These are phyloP conservation scores for Rhodotorula babjevae DNA, from an alignment of 768 basidiomycete genomes.

Conservation along the genomic window DNA sequence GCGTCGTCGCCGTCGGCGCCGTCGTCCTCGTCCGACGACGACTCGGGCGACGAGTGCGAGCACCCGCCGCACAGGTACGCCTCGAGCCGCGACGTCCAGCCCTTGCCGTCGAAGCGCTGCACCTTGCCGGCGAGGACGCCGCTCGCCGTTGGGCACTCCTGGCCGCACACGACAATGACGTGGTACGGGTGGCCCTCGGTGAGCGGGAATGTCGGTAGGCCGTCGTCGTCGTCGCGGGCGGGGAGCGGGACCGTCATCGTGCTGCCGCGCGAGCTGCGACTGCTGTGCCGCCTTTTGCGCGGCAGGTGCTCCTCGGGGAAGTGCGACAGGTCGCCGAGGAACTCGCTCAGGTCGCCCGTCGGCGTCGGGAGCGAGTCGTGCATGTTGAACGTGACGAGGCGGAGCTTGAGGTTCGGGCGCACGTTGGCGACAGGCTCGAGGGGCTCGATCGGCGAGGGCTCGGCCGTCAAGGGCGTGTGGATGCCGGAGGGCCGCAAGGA, in stretches of 20 bases:
- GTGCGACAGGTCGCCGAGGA: slow-evolving; percentile 35
- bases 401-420: slow-evolving; percentile 31
- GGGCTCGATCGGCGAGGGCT: background rate
- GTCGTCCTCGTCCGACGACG: background rate
- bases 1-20: background rate
- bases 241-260: slow-evolving; percentile 9
- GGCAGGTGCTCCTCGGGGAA: background rate
- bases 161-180: slow-evolving; percentile 40
- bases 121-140: slow-evolving; percentile 31
- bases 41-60: slow-evolving; percentile 3
- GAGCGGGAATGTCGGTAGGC: slow-evolving; percentile 26
- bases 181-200: slow-evolving; percentile 38
- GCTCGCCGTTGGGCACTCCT: slow-evolving; percentile 37
- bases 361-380: slow-evolving; percentile 34
- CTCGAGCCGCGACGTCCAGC: slow-evolving; percentile 42
- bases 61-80: slow-evolving; percentile 41
- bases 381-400: slow-evolving; percentile 40
- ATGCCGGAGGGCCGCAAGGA: background rate
- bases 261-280: slow-evolving; percentile 18
- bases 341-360: slow-evolving; percentile 39
- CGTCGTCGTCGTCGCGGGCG: background rate
- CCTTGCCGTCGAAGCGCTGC: slow-evolving; percentile 19
- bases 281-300: slow-evolving; percentile 10
- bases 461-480: background rate
- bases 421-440: background rate